Evolutionary conservation across 2,329 filamentous ascomycete genomes (phyloP), one percentile per base, ranked within the genome.

Genomic region (Diplodia seriata): DNA sequence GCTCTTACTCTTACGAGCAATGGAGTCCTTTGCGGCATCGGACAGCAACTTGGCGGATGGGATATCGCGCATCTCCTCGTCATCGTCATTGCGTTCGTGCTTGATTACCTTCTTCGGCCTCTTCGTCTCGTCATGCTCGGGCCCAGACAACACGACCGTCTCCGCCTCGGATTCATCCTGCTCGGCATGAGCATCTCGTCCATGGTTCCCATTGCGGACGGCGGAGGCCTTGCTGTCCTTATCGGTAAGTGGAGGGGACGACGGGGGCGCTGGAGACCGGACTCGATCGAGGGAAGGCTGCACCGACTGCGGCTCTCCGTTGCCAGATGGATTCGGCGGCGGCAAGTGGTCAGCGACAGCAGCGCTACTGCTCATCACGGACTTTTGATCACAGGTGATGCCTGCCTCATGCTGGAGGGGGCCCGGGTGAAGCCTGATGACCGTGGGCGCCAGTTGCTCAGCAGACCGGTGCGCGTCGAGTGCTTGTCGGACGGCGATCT

Each of bases 91-190:
- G 71, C 76, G 74, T 73, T 80, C 79, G 31, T 73, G 76, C 73
- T 80, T 81, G 74, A 80, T 78, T 70, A 74, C 68, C 73, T 79
- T 79, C 71, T 72, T 70, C 36, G 66, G 66, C 66, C 56, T 67
- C 49, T 57, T 55, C 55, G 56, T 43, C 55, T 67, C 66, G 15
- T 67, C 66, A 33, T 68, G 61, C 61, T 68, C 57, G 40, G 66
- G 36, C 12, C 66, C 66, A n/a, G 76, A 79, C 59, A 83, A 77
- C 47, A 84, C 81, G 68, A 84, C 79, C 38, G 83, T 84, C 75
- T 84, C 83, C 63, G 82, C 83, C 74, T 85, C 83, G 18, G 82
- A 84, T 71, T 82, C 80, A 70, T 79, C 79, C 65, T 78, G 76
- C 40, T 80, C 77, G 33, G 50, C 40, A 23, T 68, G 70, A 33